Base-by-base conservation (phyloP, 495 filamentous ascomycete species). In the Poronia punctata region DNA sequence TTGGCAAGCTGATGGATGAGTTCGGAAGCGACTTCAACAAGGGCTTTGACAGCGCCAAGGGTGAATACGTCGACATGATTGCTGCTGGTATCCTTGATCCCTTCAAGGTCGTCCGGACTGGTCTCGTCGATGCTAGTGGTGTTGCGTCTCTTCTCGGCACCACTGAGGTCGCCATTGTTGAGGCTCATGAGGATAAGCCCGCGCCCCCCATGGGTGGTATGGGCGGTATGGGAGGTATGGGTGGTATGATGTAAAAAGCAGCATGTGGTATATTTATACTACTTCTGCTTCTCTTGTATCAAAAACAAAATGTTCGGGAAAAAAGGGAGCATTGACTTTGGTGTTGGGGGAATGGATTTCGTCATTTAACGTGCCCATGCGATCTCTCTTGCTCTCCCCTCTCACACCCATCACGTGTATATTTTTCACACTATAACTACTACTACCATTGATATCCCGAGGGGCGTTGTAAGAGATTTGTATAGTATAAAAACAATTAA, bases 51-150 rank as follows among this genome's bases (percentile, higher is more conserved):
- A 90, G 86, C 71, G 68, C 86, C 58, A 95, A 88, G 74, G 84
- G 90, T 66, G 86, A 95, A 70, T 97, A 94, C 68, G 86, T 96
- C 50, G 89, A 98, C 72, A 97, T 98, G 92, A 95, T 98, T 63
- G 63, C 79, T 48, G 75, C 85, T 43, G 92, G 92, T 82, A 97
- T 98, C 64, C 83, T 98, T 53, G 92, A 98, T 60, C 92, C 92
- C 33, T 81, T 98, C 75, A 98, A 98, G 84, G 92, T 98, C 48
- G 92, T 98, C 56, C 87, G 92, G 52, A 98, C 90, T 46, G 87
- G 84, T 40, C 79, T 98, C 24, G 76, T 89, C 58, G 92, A 98
- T 64, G 92, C 92, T 56, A 86, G 82, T 63, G 92, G 92, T 71
- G 92, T 98, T 52, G 90, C 92, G 28, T 96, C 89, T 38, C 78